phyloP scores from a whole-genome alignment of 1,284 basidiomycete species.

The Naganishia sp. region DNA sequence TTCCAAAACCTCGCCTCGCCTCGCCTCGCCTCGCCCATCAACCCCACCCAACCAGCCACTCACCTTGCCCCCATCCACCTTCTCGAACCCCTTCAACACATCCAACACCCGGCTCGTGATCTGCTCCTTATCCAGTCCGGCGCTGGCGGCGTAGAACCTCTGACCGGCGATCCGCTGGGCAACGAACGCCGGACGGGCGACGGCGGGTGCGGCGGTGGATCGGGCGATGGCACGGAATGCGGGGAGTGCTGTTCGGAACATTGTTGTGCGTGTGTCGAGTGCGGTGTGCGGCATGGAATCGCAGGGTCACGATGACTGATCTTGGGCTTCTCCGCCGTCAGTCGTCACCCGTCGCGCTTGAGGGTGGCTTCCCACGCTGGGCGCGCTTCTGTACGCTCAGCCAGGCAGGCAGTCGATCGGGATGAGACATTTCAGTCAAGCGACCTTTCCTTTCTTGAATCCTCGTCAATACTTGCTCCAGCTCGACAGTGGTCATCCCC shows the following conservation, averaged over 20 bases:
- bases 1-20: not conserved
- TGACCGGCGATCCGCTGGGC: slow-evolving; percentile 28
- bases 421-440: slow-evolving; percentile 11
- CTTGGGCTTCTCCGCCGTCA: not conserved
- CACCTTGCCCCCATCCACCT: slow-evolving; percentile 84
- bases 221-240: slow-evolving; percentile 38
- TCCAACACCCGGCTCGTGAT: slow-evolving; percentile 82
- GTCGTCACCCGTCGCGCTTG: slow-evolving; percentile 3
- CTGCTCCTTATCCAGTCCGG: slow-evolving; percentile 70
- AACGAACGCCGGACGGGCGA: not conserved
- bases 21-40: not conserved
- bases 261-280: slow-evolving; percentile 26
- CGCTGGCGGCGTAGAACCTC: slow-evolving; percentile 70
- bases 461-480: not conserved
- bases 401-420: slow-evolving; percentile 9
- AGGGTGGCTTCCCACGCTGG: slow-evolving; percentile 21
- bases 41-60: slow-evolving; percentile 34
- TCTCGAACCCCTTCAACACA: slow-evolving; percentile 92
- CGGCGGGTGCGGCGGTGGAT: slow-evolving; percentile 30
- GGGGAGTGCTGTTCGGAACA: slow-evolving; percentile 46
- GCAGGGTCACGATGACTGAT: not conserved
- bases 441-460: not conserved
- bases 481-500: not conserved
- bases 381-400: slow-evolving; percentile 6
- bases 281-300: not conserved